These are phyloP conservation scores for Fusarium sororula DNA, from an alignment of 2,329 filamentous ascomycete species.

Conservation along the genomic window DNA sequence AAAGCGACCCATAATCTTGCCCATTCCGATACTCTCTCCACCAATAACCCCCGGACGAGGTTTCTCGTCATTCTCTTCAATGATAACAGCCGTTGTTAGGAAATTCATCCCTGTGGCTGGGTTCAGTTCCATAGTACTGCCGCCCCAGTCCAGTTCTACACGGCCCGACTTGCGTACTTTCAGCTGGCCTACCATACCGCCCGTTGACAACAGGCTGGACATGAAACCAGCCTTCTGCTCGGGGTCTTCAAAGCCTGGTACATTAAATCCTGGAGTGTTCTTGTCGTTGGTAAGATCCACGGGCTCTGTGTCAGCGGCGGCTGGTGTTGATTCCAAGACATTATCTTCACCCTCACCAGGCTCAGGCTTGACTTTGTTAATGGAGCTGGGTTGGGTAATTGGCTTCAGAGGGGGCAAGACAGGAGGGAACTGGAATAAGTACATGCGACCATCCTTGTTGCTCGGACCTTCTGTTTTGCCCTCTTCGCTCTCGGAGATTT, in stretches of 20 bases:
- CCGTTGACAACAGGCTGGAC: slow-evolving; percentile 55
- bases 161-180: slow-evolving; percentile 69
- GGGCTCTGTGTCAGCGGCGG: slow-evolving; percentile 34
- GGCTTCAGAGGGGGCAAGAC: slow-evolving; percentile 65
- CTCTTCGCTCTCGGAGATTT: slow-evolving; percentile 42
- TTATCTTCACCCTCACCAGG: slow-evolving; percentile 51
- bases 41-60: slow-evolving; percentile 51
- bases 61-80: slow-evolving; percentile 67
- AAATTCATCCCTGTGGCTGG: slow-evolving; percentile 64
- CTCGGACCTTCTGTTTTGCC: slow-evolving; percentile 42
- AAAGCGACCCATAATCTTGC: slow-evolving; percentile 70
- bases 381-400: slow-evolving; percentile 36
- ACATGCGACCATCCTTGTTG: slow-evolving; percentile 65
- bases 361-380: slow-evolving; percentile 54
- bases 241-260: slow-evolving; percentile 44
- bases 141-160: slow-evolving; percentile 71
- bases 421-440: slow-evolving; percentile 72
- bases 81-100: slow-evolving; percentile 66
- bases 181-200: slow-evolving; percentile 69
- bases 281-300: slow-evolving; percentile 57
- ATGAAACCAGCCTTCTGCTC: slow-evolving; percentile 48
- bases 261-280: slow-evolving; percentile 26
- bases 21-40: slow-evolving; percentile 68
- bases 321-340: slow-evolving; percentile 47
- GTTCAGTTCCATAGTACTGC: slow-evolving; percentile 61